Evolutionary conservation across 805 yeast species (phyloP).

Genomic region (Candida incommunis): DNA sequence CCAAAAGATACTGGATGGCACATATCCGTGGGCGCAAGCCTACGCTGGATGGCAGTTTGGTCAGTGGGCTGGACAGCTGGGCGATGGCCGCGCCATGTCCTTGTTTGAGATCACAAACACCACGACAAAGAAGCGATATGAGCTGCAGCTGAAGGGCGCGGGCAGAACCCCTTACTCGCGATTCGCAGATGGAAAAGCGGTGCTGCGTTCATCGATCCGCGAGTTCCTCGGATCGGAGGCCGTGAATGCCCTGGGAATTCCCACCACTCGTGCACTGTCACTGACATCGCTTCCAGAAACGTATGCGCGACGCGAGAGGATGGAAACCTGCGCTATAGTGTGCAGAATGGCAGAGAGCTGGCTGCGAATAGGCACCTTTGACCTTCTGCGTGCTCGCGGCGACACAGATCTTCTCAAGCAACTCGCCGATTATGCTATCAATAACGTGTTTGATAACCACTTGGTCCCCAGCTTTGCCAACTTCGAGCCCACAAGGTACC

Average conservation of each 20-base stretch:
- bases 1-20: conserved; percentile 19
- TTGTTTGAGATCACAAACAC: conserved; percentile 53
- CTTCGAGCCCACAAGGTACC: conserved; percentile 33
- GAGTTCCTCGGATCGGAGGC: conserved; percentile 81
- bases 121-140: conserved; percentile 31
- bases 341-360: conserved; percentile 74
- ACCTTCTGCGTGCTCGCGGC: conserved; percentile 59
- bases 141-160: conserved; percentile 79
- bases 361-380: conserved; percentile 83
- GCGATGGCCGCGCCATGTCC: conserved; percentile 86
- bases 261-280: conserved; percentile 73
- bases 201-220: conserved; percentile 70
- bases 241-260: conserved; percentile 66
- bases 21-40: conserved; percentile 68
- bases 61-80: conserved; percentile 89
- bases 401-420: conserved; percentile 47
- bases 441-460: conserved; percentile 34
- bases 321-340: conserved; percentile 76
- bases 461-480: conserved; percentile 1
- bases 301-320: conserved; percentile 53
- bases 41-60: conserved; percentile 98
- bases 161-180: conserved; percentile 87
- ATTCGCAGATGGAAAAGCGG: conserved; percentile 96
- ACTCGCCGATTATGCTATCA: conserved; percentile 60
- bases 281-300: conserved; percentile 62